phyloP scores from a whole-genome alignment of 805 yeast genomes.

The Kurtzmaniella cleridarum region DNA sequence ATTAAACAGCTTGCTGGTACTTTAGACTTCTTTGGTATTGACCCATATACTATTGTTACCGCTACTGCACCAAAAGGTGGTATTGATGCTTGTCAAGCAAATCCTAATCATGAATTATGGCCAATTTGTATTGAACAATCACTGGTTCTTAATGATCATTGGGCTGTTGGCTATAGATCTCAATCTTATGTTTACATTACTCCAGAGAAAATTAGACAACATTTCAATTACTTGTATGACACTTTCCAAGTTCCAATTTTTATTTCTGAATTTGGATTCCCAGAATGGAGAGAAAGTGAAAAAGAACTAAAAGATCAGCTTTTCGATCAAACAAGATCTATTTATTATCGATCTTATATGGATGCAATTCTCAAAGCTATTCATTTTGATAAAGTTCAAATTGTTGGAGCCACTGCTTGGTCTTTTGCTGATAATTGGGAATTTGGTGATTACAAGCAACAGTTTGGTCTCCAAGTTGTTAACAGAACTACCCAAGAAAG shows the following conservation, averaged over 20 bases:
- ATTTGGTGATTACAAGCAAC: constrained; percentile 20
- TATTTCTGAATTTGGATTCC: constrained; percentile 30
- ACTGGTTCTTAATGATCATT: constrained; percentile 9
- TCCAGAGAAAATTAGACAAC: constrained; percentile 18
- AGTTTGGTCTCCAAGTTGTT: constrained; percentile 21
- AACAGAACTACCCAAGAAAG: constrained; percentile 22
- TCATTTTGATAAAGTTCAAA: constrained; percentile 18
- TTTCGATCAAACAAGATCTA: constrained; percentile 21
- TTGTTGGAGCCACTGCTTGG: constrained; percentile 29
- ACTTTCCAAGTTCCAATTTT: constrained; percentile 19
- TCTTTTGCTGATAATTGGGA: constrained; percentile 28
- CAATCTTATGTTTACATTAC: constrained; percentile 17
- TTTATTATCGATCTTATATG: constrained; percentile 23
- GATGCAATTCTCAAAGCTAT: constrained; percentile 18
- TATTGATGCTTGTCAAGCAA: constrained; percentile 17
- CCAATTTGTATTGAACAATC: constrained; percentile 19
- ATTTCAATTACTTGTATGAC: constrained; percentile 20
- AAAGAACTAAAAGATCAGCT: constrained; percentile 19
- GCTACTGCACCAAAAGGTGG: constrained; percentile 16
- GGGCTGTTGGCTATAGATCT: constrained; percentile 18
- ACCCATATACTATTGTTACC: constrained; percentile 20
- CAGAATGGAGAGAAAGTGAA: constrained; percentile 24
- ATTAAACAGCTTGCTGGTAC: constrained; percentile 15
- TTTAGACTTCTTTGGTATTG: constrained; percentile 28
- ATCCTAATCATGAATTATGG: constrained; percentile 15